Percentiles rank a stretch among this genome's conserved stretches.
Conservation (phyloP, 2,329 filamentous ascomycete species). For the Aspergillus jensenii region DNA sequence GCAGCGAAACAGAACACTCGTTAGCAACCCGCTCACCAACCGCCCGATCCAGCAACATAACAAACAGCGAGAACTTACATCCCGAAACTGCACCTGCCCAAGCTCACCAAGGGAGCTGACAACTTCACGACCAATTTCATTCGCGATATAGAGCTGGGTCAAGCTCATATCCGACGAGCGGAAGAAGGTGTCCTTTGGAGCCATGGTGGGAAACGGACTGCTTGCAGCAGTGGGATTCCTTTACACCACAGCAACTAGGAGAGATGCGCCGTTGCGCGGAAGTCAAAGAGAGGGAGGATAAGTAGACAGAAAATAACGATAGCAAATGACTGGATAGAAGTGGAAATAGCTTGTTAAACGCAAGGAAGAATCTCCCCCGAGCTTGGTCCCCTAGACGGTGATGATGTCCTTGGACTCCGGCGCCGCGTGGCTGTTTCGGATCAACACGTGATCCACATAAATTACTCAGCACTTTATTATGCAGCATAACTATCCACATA, state of each 20-base stretch:
- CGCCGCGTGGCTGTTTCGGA: slow-evolving; percentile 20
- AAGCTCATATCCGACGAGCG: slow-evolving; percentile 99
- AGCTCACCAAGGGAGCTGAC: slow-evolving; percentile 95
- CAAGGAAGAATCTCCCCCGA: slow-evolving; percentile 8
- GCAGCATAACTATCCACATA: not conserved
- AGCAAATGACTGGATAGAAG: not conserved
- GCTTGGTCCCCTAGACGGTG: slow-evolving; percentile 3
- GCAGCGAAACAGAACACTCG: not conserved
- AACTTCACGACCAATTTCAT: slow-evolving; percentile 97
- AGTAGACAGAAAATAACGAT: slow-evolving; percentile 12
- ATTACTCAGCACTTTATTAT: not conserved
- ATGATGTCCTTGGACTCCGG: slow-evolving; percentile 5
- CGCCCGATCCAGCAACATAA: not conserved
- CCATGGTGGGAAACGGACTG: slow-evolving; percentile 50
- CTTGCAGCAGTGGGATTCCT: slow-evolving; percentile 21
- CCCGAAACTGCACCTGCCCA: slow-evolving; percentile 93
- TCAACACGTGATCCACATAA: slow-evolving; percentile 17
- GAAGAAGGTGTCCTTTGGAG: slow-evolving; percentile 88
- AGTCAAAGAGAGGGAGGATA: not conserved
- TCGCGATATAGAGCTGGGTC: slow-evolving; percentile 99
- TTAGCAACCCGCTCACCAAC: not conserved
- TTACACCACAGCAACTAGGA: slow-evolving; percentile 18
- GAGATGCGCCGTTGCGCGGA: slow-evolving; percentile 5
- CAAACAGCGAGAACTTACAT: slow-evolving; percentile 61
- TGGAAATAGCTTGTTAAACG: slow-evolving; percentile 3